These are phyloP conservation scores for Macrophomina phaseolina DNA, from an alignment of 2,329 filamentous ascomycete species.

Conservation along the genomic window DNA sequence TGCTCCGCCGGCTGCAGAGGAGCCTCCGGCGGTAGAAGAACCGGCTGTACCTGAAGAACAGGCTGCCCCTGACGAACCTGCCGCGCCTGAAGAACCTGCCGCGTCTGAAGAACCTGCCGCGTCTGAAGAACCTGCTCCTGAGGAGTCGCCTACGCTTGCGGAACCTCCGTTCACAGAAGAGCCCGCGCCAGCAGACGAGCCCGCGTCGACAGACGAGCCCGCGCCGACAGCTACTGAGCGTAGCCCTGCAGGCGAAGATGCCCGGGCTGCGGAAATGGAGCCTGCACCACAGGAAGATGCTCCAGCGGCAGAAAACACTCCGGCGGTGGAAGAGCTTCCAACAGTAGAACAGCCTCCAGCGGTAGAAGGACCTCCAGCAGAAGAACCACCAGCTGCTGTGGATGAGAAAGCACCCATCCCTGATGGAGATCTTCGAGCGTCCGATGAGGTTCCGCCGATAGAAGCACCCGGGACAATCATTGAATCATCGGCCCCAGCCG, in stretches of 20 bases:
- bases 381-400: neutral
- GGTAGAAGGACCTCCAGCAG: neutral
- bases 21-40: neutral
- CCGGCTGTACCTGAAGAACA: neutral
- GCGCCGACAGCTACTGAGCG: too few relatives aligned
- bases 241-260: too few relatives aligned
- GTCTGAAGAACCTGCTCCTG: neutral
- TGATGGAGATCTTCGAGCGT: neutral
- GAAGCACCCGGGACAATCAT: constrained; percentile 7
- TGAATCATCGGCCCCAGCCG: neutral
- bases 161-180: too few relatives aligned
- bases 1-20: neutral
- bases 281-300: too few relatives aligned
- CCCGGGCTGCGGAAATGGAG: too few relatives aligned
- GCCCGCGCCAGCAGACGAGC: too few relatives aligned
- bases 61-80: neutral
- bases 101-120: neutral
- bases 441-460: neutral
- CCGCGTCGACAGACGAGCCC: too few relatives aligned
- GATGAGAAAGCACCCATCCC: neutral
- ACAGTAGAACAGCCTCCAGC: neutral
- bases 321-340: neutral
- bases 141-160: neutral
- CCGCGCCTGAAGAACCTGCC: neutral
- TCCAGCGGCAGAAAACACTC: neutral